These are phyloP conservation scores for Boletus fagicola DNA, from an alignment of 768 basidiomycete species.

Conservation along the genomic window DNA sequence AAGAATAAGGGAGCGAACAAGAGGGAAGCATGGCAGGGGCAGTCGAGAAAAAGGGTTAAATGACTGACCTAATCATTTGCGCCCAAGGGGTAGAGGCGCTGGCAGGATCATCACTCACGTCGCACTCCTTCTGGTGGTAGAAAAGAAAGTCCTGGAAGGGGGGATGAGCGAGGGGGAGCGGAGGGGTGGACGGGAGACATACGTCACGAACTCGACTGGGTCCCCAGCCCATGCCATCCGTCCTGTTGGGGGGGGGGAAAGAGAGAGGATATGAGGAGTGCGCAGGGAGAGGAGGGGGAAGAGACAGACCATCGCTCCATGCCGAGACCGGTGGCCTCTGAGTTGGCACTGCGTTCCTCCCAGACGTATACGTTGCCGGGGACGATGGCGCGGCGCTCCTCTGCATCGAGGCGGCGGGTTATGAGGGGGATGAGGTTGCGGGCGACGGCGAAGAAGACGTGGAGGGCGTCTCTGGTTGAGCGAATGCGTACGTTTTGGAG, in stretches of 20 bases:
- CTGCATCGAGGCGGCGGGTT: slow-evolving; percentile 77
- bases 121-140: slow-evolving; percentile 50
- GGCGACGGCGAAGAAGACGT: slow-evolving; percentile 78
- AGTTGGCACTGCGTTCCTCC: slow-evolving; percentile 84
- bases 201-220: slow-evolving; percentile 67
- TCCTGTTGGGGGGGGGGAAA: slow-evolving; percentile 38
- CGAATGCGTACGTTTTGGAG: slow-evolving; percentile 74
- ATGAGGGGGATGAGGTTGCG: slow-evolving; percentile 68
- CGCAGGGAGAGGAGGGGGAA: neutral
- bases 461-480: slow-evolving; percentile 75
- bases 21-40: slow-evolving; percentile 20
- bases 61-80: slow-evolving; percentile 62
- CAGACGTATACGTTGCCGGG: slow-evolving; percentile 85
- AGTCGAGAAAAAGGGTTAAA: slow-evolving; percentile 6
- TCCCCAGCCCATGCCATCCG: slow-evolving; percentile 79
- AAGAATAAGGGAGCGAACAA: slow-evolving; percentile 3
- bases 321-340: slow-evolving; percentile 77
- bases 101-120: slow-evolving; percentile 39
- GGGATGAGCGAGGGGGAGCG: slow-evolving; percentile 4
- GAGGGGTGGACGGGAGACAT: neutral
- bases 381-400: slow-evolving; percentile 69
- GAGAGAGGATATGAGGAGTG: neutral
- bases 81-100: slow-evolving; percentile 69
- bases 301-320: slow-evolving; percentile 74
- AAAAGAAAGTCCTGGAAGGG: slow-evolving; percentile 49